Base-by-base conservation (phyloP, 2,329 filamentous ascomycete genomes). In the Pseudogymnoascus sp. region DNA sequence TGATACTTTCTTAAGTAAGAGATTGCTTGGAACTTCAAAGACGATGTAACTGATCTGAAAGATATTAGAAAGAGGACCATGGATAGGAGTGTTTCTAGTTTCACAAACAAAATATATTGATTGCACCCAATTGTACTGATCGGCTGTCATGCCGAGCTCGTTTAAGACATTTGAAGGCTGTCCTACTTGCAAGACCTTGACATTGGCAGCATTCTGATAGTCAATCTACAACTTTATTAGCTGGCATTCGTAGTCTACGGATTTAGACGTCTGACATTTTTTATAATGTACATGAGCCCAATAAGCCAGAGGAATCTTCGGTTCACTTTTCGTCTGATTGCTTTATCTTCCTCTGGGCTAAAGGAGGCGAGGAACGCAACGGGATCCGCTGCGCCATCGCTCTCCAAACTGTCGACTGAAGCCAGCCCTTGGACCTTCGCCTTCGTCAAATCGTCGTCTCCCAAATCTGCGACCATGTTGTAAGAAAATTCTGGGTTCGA, bases 141-240 rank as follows among this genome's bases (percentile, higher is more conserved):
- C 67, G 0, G 73, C 33, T 5, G 72, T 76, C 75, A 77, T 77
- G 13, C 71, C 60, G 7, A 77, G 66, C 41, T 77, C 71, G 0
- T 61, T 72, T 11, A 77, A 60, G 37, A 76, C 72, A 59, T 77
- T 75, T 7, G 71, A 64, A 0, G 69, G 66, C 60, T 74, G 50
- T 3, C 74, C 75, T 15, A 76, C 72, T 64, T 78, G 75, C 2
- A 78, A 66, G 10, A 78, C 75, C 62, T 76, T 76, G 61, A 77
- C 73, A 13, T 68, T 72, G 0, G 75, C 71, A 1, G 74, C 74
- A 66, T 77, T 78, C 26, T 67, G 72, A 61, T 73, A 73, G 60
- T 77, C 75, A 61, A 77, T 73, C 69, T 65, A 26, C 44, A 35
- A 54, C n/a, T 35, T 11, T 29, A 50, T 60, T 33, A 21, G 36